These are phyloP conservation scores for Pistacia atlantica DNA, from an alignment of 345 rosid genomes.

Conservation along the genomic window DNA sequence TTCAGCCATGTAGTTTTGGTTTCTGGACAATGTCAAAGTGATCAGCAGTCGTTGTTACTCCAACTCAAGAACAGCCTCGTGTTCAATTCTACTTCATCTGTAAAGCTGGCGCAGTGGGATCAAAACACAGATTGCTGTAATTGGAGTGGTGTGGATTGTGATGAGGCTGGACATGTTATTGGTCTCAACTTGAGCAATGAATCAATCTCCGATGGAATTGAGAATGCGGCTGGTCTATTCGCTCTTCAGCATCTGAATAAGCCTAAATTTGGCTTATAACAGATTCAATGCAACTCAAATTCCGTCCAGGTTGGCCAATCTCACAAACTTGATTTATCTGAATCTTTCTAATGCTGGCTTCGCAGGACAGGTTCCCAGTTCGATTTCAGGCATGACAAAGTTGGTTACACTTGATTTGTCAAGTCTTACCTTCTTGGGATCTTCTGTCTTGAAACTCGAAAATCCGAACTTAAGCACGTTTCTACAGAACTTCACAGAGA, in stretches of 20 bases:
- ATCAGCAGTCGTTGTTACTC: slow-evolving; percentile 40
- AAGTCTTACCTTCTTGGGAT: background rate
- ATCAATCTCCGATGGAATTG: slow-evolving; percentile 32
- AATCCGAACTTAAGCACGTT: slow-evolving; percentile 34
- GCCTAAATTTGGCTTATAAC: slow-evolving; percentile 46
- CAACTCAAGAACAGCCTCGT: slow-evolving; percentile 33
- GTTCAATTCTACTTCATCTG: background rate
- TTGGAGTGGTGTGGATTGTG: slow-evolving; percentile 52
- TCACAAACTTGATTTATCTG: slow-evolving; percentile 31
- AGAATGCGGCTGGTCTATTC: slow-evolving; percentile 39
- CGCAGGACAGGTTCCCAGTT: slow-evolving; percentile 36
- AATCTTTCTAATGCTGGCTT: slow-evolving; percentile 39
- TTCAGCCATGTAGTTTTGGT: slow-evolving; percentile 1
- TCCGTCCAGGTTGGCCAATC: slow-evolving; percentile 34
- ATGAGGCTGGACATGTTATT: slow-evolving; percentile 33
- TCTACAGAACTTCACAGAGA: slow-evolving; percentile 23
- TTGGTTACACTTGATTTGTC: slow-evolving; percentile 55
- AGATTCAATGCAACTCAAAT: slow-evolving; percentile 21
- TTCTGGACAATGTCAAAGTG: slow-evolving; percentile 35
- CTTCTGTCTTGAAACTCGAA: slow-evolving; percentile 20
- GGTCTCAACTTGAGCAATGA: slow-evolving; percentile 45
- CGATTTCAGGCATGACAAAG: slow-evolving; percentile 35
- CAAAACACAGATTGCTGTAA: slow-evolving; percentile 29
- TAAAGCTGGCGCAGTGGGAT: slow-evolving; percentile 34
- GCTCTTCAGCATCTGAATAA: slow-evolving; percentile 34